Percentiles rank a stretch among this genome's conserved stretches.
These are phyloP conservation scores for Physcomitrellopsis africana DNA, from an alignment of 225 moss, liverwort and hornwort species.

Conservation along the genomic window DNA sequence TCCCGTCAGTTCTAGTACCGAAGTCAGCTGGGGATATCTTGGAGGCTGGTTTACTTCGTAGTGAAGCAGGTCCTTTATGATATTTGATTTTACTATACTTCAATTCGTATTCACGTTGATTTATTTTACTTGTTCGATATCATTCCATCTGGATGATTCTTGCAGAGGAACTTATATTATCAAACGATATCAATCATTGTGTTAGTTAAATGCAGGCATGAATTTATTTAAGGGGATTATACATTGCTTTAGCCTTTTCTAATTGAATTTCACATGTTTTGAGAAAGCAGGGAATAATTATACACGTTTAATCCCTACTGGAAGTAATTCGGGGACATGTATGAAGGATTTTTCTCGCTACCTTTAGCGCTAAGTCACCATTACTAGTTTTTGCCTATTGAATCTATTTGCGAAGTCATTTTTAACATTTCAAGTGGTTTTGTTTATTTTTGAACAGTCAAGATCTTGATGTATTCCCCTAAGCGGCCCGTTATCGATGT, in stretches of 20 bases:
- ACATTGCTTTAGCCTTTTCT: no score
- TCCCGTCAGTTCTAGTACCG: conserved; percentile 85
- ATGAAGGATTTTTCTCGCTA: conserved; percentile 16
- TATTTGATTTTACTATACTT: neutral
- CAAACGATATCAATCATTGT: no score
- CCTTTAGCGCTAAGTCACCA: conserved; percentile 3
- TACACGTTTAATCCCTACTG: no score
- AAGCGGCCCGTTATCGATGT: conserved; percentile 37
- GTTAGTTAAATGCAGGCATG: no score
- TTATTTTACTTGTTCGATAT: neutral
- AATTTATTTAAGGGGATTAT: no score
- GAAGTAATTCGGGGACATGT: neutral
- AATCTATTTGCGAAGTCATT: conserved; percentile 2
- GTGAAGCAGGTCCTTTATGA: conserved; percentile 47
- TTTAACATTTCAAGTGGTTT: conserved; percentile 12
- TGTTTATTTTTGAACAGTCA: conserved; percentile 21
- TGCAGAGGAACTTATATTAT: no score
- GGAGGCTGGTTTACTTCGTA: conserved; percentile 58
- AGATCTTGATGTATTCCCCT: conserved; percentile 35
- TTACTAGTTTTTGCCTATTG: neutral
- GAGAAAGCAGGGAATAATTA: no score
- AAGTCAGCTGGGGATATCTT: conserved; percentile 70
- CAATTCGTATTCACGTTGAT: no score
- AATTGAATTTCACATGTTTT: no score
- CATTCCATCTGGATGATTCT: neutral